A percentile compares a stretch with the other conserved stretches of the same genome.
Evolutionary conservation across 1,284 basidiomycete genomes (phyloP).

Genomic region (Sporisorium reilianum): DNA sequence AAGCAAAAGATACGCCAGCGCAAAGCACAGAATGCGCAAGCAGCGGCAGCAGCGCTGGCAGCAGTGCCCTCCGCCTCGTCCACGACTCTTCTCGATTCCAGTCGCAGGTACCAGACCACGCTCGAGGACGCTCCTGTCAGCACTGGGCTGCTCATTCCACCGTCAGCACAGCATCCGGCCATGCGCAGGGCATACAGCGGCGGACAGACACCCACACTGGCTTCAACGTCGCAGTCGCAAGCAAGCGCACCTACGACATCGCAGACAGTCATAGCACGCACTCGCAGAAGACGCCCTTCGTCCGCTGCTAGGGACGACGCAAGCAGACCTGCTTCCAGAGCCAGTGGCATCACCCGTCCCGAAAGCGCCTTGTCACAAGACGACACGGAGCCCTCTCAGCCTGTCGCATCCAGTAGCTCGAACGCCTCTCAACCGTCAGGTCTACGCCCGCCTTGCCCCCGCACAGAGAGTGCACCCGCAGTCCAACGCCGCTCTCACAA

Average conservation of each 20-base stretch:
- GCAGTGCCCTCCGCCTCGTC: conserved; percentile 15
- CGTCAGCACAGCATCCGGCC: conserved; percentile 17
- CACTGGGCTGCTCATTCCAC: conserved; percentile 16
- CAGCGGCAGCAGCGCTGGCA: conserved; percentile 45
- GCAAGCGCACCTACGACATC: conserved; percentile 10
- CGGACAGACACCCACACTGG: conserved; percentile 33
- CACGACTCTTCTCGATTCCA: conserved; percentile 32
- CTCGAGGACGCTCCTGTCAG: conserved; percentile 27
- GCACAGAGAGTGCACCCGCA: conserved; percentile 42
- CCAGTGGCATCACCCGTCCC: conserved; percentile 31
- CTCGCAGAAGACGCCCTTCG: conserved; percentile 24
- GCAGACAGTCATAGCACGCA: conserved; percentile 15
- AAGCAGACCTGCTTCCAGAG: conserved; percentile 41
- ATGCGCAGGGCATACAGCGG: conserved; percentile 47
- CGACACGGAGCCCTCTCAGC: conserved; percentile 6
- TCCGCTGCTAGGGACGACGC: conserved; percentile 27
- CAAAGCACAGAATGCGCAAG: conserved; percentile 52
- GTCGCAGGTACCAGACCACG: conserved; percentile 34
- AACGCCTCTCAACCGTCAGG: background rate
- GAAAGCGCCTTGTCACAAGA: conserved; percentile 25
- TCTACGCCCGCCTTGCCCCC: conserved; percentile 10
- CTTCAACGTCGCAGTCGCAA: conserved; percentile 22
- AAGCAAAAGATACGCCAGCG: conserved; percentile 49
- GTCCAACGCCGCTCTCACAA: conserved; percentile 26
- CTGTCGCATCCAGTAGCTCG: background rate